Percentiles rank a stretch among this genome's conserved stretches.
Evolutionary conservation across 2,329 filamentous ascomycete species (phyloP).

Genomic region (Sordariomycetes sp.): DNA sequence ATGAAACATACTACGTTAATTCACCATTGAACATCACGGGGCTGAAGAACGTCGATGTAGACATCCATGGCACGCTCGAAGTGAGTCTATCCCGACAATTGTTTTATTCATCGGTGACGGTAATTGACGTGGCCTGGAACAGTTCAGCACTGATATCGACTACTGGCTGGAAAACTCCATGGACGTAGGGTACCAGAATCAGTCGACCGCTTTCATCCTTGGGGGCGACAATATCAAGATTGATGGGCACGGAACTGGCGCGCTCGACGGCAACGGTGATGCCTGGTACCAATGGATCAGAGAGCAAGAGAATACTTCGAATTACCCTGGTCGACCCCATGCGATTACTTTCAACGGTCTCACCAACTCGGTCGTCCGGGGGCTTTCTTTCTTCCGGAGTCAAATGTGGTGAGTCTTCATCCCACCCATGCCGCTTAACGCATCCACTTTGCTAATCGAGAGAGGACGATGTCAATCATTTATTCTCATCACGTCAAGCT

Average conservation of each 20-base stretch:
- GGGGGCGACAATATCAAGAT: not conserved
- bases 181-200: not conserved
- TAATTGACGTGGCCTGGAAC: not conserved
- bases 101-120: not conserved
- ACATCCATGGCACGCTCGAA: not conserved
- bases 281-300: not conserved
- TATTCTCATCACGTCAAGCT: not conserved
- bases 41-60: not conserved
- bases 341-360: not conserved
- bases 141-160: not conserved
- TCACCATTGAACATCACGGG: not conserved
- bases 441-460: no score
- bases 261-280: not conserved
- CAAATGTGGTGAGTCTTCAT: not conserved
- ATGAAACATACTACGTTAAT: not conserved
- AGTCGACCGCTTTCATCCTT: not conserved
- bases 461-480: not conserved
- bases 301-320: not conserved
- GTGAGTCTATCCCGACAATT: not conserved
- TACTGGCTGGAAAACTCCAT: not conserved
- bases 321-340: not conserved
- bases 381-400: not conserved
- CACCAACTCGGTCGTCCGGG: not conserved
- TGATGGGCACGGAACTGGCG: not conserved
- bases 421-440: not conserved